Percentiles rank a stretch among this genome's conserved stretches.
phyloP scores from a whole-genome alignment of 495 filamentous ascomycete genomes.

The Penicillium macrosclerotiorum region DNA sequence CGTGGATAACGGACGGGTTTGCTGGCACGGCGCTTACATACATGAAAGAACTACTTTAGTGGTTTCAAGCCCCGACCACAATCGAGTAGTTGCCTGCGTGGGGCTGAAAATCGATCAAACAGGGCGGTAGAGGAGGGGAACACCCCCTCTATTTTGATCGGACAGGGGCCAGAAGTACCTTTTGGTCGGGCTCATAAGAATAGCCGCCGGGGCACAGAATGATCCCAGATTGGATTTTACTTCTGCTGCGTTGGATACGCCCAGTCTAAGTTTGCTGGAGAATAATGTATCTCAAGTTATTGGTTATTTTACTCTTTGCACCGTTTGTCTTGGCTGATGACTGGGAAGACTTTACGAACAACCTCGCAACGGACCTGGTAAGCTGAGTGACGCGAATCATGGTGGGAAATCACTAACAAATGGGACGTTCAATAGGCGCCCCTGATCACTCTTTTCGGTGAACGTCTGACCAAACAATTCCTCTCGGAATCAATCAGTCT shows the following conservation, averaged over 20 bases:
- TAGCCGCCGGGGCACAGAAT: too few relatives aligned
- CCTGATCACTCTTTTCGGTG: conserved; percentile 55
- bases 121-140: conserved; percentile 6
- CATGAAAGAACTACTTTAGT: conserved; percentile 5
- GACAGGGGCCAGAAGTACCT: too few relatives aligned
- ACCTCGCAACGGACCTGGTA: conserved; percentile 49
- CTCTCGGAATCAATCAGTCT: conserved; percentile 50
- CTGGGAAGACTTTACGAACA: conserved; percentile 54
- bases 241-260: not conserved
- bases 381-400: not conserved
- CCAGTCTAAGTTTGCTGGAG: conserved; percentile 1
- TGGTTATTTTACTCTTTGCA: conserved; percentile 17
- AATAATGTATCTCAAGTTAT: conserved; percentile 8
- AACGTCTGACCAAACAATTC: conserved; percentile 56
- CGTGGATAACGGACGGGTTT: not conserved
- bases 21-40: conserved; percentile 15
- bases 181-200: too few relatives aligned
- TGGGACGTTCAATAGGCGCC: conserved; percentile 31
- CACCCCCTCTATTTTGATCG: not conserved
- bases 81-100: not conserved
- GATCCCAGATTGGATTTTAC: too few relatives aligned
- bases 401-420: not conserved
- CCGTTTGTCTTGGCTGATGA: conserved; percentile 22
- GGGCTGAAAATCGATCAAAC: conserved; percentile 3
- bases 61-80: conserved; percentile 7